These are phyloP conservation scores for Trifolium repens DNA, from an alignment of 306 rosid genomes.

Conservation along the genomic window DNA sequence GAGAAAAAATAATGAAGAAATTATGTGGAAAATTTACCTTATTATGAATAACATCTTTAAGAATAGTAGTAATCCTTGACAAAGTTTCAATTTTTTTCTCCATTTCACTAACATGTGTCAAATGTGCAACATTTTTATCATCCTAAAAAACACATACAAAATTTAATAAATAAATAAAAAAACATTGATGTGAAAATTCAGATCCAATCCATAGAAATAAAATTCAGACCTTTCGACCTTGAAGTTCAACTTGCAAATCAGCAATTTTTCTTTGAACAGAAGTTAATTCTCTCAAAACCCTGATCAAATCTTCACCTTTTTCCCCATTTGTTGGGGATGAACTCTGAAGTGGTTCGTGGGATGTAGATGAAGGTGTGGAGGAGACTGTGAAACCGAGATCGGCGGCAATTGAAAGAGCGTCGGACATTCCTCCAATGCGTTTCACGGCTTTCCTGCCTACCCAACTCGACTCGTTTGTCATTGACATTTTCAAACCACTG, in stretches of 20 bases:
- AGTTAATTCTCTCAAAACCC: slow-evolving; percentile 84
- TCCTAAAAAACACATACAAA: slow-evolving; percentile 53
- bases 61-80: slow-evolving; percentile 80
- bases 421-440: slow-evolving; percentile 92
- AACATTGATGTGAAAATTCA: neutral
- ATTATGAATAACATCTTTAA: slow-evolving; percentile 94
- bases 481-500: slow-evolving; percentile 53
- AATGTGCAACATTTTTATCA: slow-evolving; percentile 92
- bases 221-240: slow-evolving; percentile 79
- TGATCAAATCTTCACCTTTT: slow-evolving; percentile 81
- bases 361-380: slow-evolving; percentile 57
- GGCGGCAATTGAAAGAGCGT: slow-evolving; percentile 92
- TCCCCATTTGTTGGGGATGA: slow-evolving; percentile 64
- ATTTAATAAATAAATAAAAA: neutral
- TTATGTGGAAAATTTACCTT: slow-evolving; percentile 54
- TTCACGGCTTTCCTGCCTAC: slow-evolving; percentile 90
- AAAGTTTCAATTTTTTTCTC: slow-evolving; percentile 86
- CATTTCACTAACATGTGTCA: slow-evolving; percentile 96
- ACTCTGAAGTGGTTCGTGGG: slow-evolving; percentile 49
- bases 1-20: neutral
- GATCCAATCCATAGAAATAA: slow-evolving; percentile 8
- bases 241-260: slow-evolving; percentile 96
- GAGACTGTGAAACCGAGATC: slow-evolving; percentile 87
- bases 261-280: slow-evolving; percentile 89
- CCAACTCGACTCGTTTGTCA: slow-evolving; percentile 78